Percentiles rank a stretch among this genome's conserved stretches.
Conservation (phyloP, 139 green algal genomes). For the Desmodesmus armatus region DNA sequence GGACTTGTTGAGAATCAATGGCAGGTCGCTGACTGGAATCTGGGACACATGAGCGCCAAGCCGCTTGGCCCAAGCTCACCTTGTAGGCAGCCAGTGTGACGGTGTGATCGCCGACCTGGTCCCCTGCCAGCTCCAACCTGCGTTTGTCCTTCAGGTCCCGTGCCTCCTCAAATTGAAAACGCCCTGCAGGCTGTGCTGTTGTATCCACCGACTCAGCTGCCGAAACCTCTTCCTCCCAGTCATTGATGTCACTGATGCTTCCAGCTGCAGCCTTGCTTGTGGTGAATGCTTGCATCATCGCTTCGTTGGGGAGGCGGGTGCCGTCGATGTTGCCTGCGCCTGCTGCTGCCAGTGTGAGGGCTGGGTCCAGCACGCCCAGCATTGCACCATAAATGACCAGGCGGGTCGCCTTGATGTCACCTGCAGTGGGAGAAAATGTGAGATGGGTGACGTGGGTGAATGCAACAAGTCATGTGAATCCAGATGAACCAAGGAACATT, state of each 20-base stretch:
- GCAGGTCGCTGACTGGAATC: too few relatives aligned
- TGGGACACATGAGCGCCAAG: too few relatives aligned
- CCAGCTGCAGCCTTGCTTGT: neutral
- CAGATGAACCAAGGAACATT: too few relatives aligned
- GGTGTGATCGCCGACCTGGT: too few relatives aligned
- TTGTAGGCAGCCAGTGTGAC: too few relatives aligned
- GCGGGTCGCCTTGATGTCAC: neutral
- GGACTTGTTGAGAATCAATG: too few relatives aligned
- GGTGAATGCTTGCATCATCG: neutral
- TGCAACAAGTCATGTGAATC: too few relatives aligned
- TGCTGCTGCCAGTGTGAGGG: slow-evolving; percentile 36
- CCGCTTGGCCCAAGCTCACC: too few relatives aligned
- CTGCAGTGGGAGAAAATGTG: neutral
- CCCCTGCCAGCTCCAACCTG: neutral
- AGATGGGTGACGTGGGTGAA: too few relatives aligned
- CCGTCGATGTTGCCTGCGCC: neutral
- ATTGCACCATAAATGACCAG: slow-evolving; percentile 37
- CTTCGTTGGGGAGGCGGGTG: slow-evolving; percentile 2
- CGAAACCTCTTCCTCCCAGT: too few relatives aligned
- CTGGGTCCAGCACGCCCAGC: slow-evolving; percentile 27
- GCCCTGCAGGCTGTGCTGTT: neutral
- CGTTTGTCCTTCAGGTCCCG: neutral
- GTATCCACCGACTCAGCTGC: too few relatives aligned
- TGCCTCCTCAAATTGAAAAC: neutral
- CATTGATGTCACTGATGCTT: too few relatives aligned